Percentiles rank a stretch among this genome's conserved stretches.
Conservation (phyloP, 495 filamentous ascomycete species). For the Penicillium manginii region DNA sequence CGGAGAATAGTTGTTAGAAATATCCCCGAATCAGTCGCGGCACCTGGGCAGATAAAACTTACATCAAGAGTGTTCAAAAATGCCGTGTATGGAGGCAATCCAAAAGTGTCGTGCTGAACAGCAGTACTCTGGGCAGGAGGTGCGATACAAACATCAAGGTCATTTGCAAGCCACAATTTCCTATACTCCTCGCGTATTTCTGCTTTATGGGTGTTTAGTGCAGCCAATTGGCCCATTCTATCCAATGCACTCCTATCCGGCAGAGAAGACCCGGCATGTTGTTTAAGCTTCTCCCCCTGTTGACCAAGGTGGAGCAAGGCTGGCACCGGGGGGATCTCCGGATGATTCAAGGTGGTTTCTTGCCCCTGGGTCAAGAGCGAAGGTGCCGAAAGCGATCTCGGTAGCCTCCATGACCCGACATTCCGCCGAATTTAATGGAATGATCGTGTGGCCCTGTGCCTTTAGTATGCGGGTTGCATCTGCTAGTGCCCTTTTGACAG, state of each 20-base stretch:
- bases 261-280: slow-evolving; percentile 1
- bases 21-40: background rate
- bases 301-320: slow-evolving; percentile 15
- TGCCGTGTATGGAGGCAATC: slow-evolving; percentile 44
- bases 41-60: slow-evolving; percentile 22
- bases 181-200: slow-evolving; percentile 30
- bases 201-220: slow-evolving; percentile 20
- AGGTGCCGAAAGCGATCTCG: slow-evolving; percentile 23
- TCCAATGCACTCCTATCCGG: slow-evolving; percentile 19
- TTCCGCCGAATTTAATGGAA: slow-evolving; percentile 19
- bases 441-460: slow-evolving; percentile 51
- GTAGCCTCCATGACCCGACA: slow-evolving; percentile 18
- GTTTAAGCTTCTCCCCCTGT: slow-evolving; percentile 7
- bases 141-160: slow-evolving; percentile 46
- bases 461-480: slow-evolving; percentile 47
- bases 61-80: slow-evolving; percentile 51
- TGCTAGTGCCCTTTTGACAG: slow-evolving; percentile 48
- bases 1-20: background rate
- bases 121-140: slow-evolving; percentile 48
- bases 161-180: slow-evolving; percentile 35
- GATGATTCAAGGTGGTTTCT: slow-evolving; percentile 15
- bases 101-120: slow-evolving; percentile 49
- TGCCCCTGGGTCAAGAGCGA: slow-evolving; percentile 21
- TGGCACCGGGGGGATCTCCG: slow-evolving; percentile 26
- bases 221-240: slow-evolving; percentile 21